phyloP scores from a whole-genome alignment of 371 early-diverging fungal species.

The Mortierella sp. region DNA sequence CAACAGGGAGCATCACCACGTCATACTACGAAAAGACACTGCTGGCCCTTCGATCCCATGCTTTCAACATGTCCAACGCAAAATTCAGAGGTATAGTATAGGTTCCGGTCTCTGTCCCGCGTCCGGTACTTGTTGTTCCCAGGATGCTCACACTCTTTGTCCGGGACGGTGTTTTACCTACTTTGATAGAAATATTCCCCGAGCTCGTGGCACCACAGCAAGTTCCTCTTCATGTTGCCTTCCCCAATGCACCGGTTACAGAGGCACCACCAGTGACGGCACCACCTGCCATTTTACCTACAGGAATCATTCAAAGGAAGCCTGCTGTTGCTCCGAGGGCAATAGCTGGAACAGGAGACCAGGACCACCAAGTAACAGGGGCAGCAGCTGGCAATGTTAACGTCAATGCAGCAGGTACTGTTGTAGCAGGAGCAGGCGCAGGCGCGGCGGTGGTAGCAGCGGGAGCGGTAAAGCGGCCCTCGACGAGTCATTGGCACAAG shows the following conservation, averaged over 20 bases:
- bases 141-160: neutral
- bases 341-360: constrained; percentile 29
- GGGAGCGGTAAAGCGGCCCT: constrained; percentile 25
- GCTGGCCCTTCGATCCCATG: constrained; percentile 83
- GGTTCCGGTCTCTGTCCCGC: too few relatives aligned
- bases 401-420: constrained; percentile 5
- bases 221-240: constrained; percentile 58
- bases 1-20: constrained; percentile 91
- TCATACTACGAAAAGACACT: constrained; percentile 79
- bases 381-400: constrained; percentile 8
- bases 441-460: constrained; percentile 45
- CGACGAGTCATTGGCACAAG: constrained; percentile 63
- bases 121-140: too few relatives aligned
- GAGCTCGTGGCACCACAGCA: constrained; percentile 74
- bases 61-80: constrained; percentile 76
- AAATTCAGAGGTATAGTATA: constrained; percentile 76
- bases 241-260: constrained; percentile 51
- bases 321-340: constrained; percentile 17
- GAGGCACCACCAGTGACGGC: constrained; percentile 22
- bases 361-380: constrained; percentile 17
- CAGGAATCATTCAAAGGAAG: constrained; percentile 21
- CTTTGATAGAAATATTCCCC: constrained; percentile 73
- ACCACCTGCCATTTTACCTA: neutral
- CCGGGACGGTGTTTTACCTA: neutral
- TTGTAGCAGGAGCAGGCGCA: constrained; percentile 37